A percentile compares a stretch with the other conserved stretches of the same genome.
Conservation (phyloP, 148 eudicot species). For the Selenicereus undatus region DNA sequence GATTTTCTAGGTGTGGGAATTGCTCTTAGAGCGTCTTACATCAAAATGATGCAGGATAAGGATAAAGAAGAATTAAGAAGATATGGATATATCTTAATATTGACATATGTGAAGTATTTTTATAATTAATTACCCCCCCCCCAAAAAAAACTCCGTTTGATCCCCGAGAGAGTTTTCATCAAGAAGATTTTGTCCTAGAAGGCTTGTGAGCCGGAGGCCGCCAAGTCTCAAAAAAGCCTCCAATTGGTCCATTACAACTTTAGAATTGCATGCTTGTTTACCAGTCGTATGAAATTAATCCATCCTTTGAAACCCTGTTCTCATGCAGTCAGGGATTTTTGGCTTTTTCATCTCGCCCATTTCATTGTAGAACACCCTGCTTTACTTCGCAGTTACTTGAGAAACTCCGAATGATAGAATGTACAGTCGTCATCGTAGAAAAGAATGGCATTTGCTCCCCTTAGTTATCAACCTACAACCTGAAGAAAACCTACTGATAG, state of each 20-base stretch:
- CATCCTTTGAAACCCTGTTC: background rate
- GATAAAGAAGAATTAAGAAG: too few species aligned
- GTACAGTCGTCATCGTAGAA: background rate
- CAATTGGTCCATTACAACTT: background rate
- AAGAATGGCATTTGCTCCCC: too few species aligned
- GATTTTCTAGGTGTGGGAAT: too few species aligned
- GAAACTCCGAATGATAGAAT: background rate
- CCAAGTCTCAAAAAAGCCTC: too few species aligned
- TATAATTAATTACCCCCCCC: too few species aligned
- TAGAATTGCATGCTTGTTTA: background rate
- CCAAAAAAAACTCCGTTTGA: too few species aligned
- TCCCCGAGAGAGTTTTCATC: background rate
- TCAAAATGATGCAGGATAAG: too few species aligned
- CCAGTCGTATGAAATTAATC: background rate
- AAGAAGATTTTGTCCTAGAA: background rate
- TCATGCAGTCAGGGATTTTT: background rate
- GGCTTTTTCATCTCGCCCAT: background rate
- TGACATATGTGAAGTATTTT: too few species aligned
- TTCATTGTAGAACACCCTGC: background rate
- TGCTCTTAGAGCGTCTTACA: too few species aligned
- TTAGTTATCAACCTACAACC: too few species aligned
- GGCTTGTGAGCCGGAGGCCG: background rate
- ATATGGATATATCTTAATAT: too few species aligned
- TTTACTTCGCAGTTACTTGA: background rate
- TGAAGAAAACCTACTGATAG: too few species aligned